phyloP scores from a whole-genome alignment of 2,329 filamentous ascomycete species.

The Lecanosticta acicola region DNA sequence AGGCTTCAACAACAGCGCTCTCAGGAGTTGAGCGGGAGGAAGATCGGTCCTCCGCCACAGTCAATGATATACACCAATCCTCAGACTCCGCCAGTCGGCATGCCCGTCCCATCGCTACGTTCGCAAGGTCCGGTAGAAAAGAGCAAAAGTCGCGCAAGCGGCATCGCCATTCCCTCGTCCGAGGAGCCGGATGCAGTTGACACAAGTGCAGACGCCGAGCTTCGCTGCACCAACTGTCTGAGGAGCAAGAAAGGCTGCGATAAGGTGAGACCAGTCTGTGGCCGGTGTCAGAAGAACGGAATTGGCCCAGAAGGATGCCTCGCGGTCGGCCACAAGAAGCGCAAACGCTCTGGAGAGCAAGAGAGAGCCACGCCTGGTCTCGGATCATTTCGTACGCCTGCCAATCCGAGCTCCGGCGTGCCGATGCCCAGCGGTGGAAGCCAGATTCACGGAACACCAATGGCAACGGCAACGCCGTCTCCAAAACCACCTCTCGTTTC shows the following conservation, averaged over 20 bases:
- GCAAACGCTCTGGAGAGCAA: background rate
- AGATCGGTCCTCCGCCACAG: background rate
- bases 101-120: too few relatives aligned
- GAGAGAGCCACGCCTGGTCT: background rate
- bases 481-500: too few relatives aligned
- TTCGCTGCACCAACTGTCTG: background rate
- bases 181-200: too few relatives aligned
- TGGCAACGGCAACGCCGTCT: too few relatives aligned
- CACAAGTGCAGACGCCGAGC: background rate
- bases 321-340: background rate
- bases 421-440: too few relatives aligned
- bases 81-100: too few relatives aligned
- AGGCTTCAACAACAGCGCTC: background rate
- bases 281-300: background rate
- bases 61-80: too few relatives aligned
- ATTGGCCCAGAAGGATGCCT: background rate
- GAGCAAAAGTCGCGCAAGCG: background rate
- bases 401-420: too few relatives aligned
- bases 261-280: background rate
- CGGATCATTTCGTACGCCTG: too few relatives aligned
- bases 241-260: background rate
- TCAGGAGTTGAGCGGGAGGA: background rate
- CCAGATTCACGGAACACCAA: too few relatives aligned
- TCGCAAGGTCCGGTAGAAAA: background rate
- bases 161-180: too few relatives aligned